Evolutionary conservation across 352 stramenopile species (phyloP), one percentile per base, ranked within the genome.

Genomic region (Pythium graminicola): DNA sequence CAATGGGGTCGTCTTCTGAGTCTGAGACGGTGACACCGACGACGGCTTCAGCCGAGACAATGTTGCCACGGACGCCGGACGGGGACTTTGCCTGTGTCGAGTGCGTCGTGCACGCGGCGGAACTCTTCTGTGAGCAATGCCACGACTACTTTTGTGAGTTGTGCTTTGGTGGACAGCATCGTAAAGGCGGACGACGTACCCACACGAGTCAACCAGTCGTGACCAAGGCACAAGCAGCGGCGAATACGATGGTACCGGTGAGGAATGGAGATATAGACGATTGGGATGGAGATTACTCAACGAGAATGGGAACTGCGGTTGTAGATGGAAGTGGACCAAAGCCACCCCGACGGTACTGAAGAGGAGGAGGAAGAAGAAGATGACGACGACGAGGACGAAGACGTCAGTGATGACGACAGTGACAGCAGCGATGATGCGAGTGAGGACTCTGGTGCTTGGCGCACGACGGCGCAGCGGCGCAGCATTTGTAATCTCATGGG

Each of bases 401-500:
- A 54, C 4, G 48, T 10, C 6, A 57, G 50, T 29, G 50, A 57
- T 27, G 50, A 57, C 38, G 38, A 54, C 48, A 54, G 48, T 13
- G 48, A 54, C 53, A 60, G 32, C 41, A 50, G 43, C 49, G 46
- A 41, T 31, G 49, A 47, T 50, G 36, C 26, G 31, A 45, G 51
- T 61, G 61, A 69, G 69, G 66, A 65, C 59, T 67, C 39, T 62
- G 64, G 50, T 72, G 43, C 45, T 49, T 47, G 54, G 48, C 35
- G 49, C 16, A 31, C 29, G 13, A 4, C 54, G 33, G 13, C 48
- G 47, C n/a, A 40, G 36, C 52, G 57, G 19, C 76, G 78, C 81
- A 92, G 85, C 72, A 85, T 92, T 65, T 94, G 84, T 90, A 78
- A 84, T 75, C 73, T 92, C 61, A 84, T 94, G 76, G 80, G 79